phyloP scores from a whole-genome alignment of 257 asterid genomes.

The Scutellaria barbata region DNA sequence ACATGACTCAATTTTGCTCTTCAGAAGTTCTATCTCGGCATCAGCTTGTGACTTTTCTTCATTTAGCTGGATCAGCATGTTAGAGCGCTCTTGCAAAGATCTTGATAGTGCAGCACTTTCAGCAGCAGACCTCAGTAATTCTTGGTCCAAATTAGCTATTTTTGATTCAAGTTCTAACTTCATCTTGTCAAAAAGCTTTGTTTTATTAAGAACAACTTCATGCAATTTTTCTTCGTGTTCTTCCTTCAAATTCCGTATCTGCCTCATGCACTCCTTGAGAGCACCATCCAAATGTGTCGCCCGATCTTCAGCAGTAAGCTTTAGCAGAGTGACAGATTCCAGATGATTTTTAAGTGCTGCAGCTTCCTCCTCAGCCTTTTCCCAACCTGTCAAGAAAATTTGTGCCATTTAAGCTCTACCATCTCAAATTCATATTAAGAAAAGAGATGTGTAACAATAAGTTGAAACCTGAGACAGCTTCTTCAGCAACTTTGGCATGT shows the following conservation, averaged over 20 bases:
- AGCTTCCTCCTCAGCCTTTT: slow-evolving; percentile 97
- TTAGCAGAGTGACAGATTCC: slow-evolving; percentile 88
- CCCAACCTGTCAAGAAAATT: slow-evolving; percentile 82
- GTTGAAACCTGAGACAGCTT: slow-evolving; percentile 90
- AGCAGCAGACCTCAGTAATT: slow-evolving; percentile 75
- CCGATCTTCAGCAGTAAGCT: slow-evolving; percentile 94
- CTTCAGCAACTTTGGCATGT: slow-evolving; percentile 98
- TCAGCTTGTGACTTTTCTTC: slow-evolving; percentile 86
- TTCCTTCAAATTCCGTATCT: slow-evolving; percentile 85
- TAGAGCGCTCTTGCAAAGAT: slow-evolving; percentile 92
- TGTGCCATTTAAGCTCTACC: slow-evolving; percentile 28
- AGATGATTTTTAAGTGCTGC: slow-evolving; percentile 80
- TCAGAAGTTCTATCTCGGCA: slow-evolving; percentile 71
- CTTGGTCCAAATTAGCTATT: slow-evolving; percentile 70
- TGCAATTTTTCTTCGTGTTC: slow-evolving; percentile 78
- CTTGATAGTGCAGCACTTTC: slow-evolving; percentile 86
- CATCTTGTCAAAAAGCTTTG: slow-evolving; percentile 78
- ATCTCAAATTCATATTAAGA: neutral
- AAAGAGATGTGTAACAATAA: neutral
- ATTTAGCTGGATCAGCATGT: slow-evolving; percentile 74
- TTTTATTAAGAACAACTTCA: slow-evolving; percentile 66
- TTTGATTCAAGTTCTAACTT: slow-evolving; percentile 76
- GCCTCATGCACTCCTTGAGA: slow-evolving; percentile 95
- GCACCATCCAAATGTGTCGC: slow-evolving; percentile 93
- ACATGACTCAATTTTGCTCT: slow-evolving; percentile 65